Base-by-base conservation (phyloP, 306 rosid species). In the Citrullus colocynthis region DNA sequence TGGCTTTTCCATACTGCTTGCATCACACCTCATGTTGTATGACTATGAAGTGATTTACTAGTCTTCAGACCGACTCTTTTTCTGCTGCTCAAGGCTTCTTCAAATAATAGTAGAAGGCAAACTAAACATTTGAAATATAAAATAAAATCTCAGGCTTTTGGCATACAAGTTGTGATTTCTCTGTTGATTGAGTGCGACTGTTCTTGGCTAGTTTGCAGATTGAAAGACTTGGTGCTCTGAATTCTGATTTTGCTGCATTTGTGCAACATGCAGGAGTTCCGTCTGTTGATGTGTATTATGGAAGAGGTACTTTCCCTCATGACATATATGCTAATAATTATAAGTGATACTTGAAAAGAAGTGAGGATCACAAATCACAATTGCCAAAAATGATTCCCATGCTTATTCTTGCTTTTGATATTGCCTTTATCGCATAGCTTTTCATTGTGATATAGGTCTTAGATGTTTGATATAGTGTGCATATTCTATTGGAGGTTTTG, bases 181-280 rank as follows among this genome's bases (percentile, higher is more conserved):
- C 30, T 52, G 16, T 72, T 70, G 13, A 65, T 80, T 80, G 81
- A 78, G 72, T 7, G 18, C n/a, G 45, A 72, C 78, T 60, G 76
- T 81, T 72, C 75, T 72, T 80, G 78, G 77, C 83, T 80, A 79
- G 65, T 58, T 82, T 86, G 83, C 90, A 92, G 97, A 88, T 95
- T 81, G 88, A 84, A 78, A 88, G 98, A 85, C 92, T 92, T 24
- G 84, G 96, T 75, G 85, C 90, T 61, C 81, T 85, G 56, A 89
- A 92, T 82, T 95, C 98, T 74, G 98, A 95, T 86, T 95, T 89
- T 81, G 97, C 93, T 62, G 89, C 97, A 14, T 95, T 95, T 83
- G 87, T 95, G 83, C 98, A 92, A 48, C 95, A 92, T 79, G 96
- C 98, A 14, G 98, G 98, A 45, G 80, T 95, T 85, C 93, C 98